These are phyloP conservation scores for Hibiscus syriacus DNA, from an alignment of 345 rosid species.

Conservation along the genomic window DNA sequence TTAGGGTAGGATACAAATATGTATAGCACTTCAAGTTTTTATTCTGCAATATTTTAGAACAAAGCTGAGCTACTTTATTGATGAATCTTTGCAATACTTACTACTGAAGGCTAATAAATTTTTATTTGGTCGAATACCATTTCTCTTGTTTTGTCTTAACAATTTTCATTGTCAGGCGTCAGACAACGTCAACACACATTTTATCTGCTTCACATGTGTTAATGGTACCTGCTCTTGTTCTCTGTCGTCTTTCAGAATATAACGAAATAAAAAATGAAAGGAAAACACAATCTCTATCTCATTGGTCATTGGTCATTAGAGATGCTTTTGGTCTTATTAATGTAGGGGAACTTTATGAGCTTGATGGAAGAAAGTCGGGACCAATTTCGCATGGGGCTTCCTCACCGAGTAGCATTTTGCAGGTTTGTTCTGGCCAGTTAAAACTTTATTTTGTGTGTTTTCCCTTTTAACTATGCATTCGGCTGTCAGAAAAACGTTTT, in stretches of 20 bases:
- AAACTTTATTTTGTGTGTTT: neutral
- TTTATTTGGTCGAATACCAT: neutral
- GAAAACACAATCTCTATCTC: neutral
- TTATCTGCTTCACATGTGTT: slow-evolving; percentile 76
- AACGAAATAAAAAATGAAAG: neutral
- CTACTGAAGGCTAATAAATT: neutral
- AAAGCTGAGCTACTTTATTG: neutral
- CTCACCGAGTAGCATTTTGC: slow-evolving; percentile 54
- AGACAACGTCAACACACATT: slow-evolving; percentile 60
- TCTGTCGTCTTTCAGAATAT: neutral
- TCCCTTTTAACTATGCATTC: neutral
- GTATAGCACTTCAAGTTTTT: neutral
- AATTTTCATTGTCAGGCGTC: slow-evolving; percentile 46
- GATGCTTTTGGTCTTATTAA: neutral
- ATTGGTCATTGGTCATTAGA: neutral
- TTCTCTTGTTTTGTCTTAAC: neutral
- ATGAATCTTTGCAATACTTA: neutral
- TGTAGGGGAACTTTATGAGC: slow-evolving; percentile 80
- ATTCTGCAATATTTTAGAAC: neutral
- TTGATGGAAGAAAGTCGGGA: slow-evolving; percentile 81
- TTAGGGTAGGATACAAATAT: neutral
- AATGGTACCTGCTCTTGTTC: slow-evolving; percentile 42
- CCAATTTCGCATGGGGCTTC: slow-evolving; percentile 76
- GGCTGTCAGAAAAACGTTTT: neutral
- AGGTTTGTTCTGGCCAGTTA: slow-evolving; percentile 35